Base-by-base conservation (phyloP, 2,329 filamentous ascomycete species). In the Fusarium nisikadoi region DNA sequence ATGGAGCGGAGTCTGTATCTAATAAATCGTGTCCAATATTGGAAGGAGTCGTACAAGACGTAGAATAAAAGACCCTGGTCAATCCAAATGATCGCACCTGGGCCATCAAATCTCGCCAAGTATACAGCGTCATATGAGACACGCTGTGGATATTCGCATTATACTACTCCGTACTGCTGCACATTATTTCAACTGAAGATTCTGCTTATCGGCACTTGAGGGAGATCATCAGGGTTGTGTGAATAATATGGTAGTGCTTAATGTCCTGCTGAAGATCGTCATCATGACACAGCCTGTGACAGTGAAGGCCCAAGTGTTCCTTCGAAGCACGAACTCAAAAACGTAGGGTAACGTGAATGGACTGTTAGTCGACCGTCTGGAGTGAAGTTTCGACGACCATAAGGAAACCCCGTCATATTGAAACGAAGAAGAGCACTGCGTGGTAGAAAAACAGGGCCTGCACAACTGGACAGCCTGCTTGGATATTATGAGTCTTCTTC, bases 51-150 rank as follows among this genome's bases (percentile, higher is more conserved):
- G 36, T 72, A 27, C 63, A 69, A 73, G 68, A 59, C 47, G 47
- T 65, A 76, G 52, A 58, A 62, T 52, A 62, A 65, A 38, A 68
- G 33, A 27, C 23, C 33, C 49, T 27, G 54, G 75, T 49, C 29
- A 43, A 27, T 35, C 16, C 36, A 42, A 55, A 42, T 60, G 56
- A 36, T 60, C 39, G 56, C 52, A 46, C 64, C 69, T 76, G 64
- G 71, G 17, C 72, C 70, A 68, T 60, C 36, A 54, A 75, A 71
- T 74, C 62, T 71, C 65, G 65, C 56, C 60, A 66, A 70, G 39
- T 58, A 50, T 46, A 41, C 61, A 36, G 61, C 53, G 62, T 72
- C 60, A 67, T 68, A 71, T 68, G 66, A 69, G 55, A 62, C 59
- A 53, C 36, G 42, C 19, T 45, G 41, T 62, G 50, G 41, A 49